Evolutionary conservation across 768 basidiomycete genomes (phyloP), one percentile per base, ranked within the genome.

Genomic region (Kwoniella sp.): DNA sequence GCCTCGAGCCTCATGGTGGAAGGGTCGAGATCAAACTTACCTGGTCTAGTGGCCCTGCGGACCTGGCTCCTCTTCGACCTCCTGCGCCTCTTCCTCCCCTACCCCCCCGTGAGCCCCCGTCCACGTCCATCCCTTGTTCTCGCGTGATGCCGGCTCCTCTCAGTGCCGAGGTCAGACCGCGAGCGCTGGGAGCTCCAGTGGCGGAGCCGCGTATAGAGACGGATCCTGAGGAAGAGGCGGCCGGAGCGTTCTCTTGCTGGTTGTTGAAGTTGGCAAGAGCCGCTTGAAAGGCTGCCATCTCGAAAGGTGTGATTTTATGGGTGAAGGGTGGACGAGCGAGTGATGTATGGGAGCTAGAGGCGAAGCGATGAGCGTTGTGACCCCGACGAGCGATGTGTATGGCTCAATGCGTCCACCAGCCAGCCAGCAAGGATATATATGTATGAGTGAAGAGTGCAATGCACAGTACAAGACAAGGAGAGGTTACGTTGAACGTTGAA

Each of bases 11-110:
- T 48, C 27, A 23, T n/a, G 14, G 27, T 27, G 11, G 19, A 32
- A 14, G 33, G n/a, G 8, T 31, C 9, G 5, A 27, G 15, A 25
- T 5, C 25, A 46, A 29, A 27, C 67, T 37, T 46, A 69, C 63
- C 63, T 67, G 62, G 58, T 64, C 66, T 51, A 60, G 46, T 8
- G 66, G 60, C 22, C 66, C 66, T 15, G 41, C 53, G 17, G 53
- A 40, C 38, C 59, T 55, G 19, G 38, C 46, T 15, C 53, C 59
- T 20, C 36, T 46, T 57, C 55, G 43, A 15, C 53, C 31, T 23
- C 59, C 50, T 17, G 32, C 34, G 28, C 54, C 51, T 48, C 63
- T 55, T 5, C 43, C 53, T 23, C 50, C 43, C 37, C 62, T 37
- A 3, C 57, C 61, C 23, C 51, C 50, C 12, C 57, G 48, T n/a